Percentiles rank a stretch among this genome's conserved stretches.
Evolutionary conservation across 2,329 filamentous ascomycete genomes (phyloP).

Genomic region (Pestalotiopsis sp.): DNA sequence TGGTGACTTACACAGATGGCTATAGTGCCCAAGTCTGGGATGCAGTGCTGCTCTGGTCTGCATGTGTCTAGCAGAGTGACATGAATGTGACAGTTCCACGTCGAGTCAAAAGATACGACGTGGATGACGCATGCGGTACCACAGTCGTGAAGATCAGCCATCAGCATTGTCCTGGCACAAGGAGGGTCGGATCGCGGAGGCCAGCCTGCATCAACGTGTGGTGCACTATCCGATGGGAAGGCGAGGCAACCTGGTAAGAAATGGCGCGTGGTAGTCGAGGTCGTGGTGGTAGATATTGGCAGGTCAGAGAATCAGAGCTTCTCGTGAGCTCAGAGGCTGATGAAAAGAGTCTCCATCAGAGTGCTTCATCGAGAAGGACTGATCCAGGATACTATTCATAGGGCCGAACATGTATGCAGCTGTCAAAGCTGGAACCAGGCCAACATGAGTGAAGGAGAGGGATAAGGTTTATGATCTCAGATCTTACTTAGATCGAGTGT

Average conservation of each 20-base stretch:
- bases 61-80: conserved; percentile 1
- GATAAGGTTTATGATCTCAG: background rate
- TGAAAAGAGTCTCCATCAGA: background rate
- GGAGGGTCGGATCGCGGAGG: conserved; percentile 7
- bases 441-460: too few species aligned
- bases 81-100: conserved; percentile 2
- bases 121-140: conserved; percentile 11
- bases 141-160: conserved; percentile 1
- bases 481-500: background rate
- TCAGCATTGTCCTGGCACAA: background rate
- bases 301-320: background rate
- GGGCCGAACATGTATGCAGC: too few species aligned
- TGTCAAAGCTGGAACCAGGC: too few species aligned
- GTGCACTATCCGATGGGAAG: conserved; percentile 6
- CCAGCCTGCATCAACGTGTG: background rate
- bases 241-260: background rate
- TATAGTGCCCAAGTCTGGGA: background rate
- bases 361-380: background rate
- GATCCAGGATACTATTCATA: background rate
- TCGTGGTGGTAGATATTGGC: background rate
- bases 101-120: conserved; percentile 1
- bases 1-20: background rate
- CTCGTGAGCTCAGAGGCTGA: background rate
- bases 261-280: background rate
- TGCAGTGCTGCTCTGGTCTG: background rate